Evolutionary conservation across 345 rosid genomes (phyloP).

Genomic region (Turritis glabra): DNA sequence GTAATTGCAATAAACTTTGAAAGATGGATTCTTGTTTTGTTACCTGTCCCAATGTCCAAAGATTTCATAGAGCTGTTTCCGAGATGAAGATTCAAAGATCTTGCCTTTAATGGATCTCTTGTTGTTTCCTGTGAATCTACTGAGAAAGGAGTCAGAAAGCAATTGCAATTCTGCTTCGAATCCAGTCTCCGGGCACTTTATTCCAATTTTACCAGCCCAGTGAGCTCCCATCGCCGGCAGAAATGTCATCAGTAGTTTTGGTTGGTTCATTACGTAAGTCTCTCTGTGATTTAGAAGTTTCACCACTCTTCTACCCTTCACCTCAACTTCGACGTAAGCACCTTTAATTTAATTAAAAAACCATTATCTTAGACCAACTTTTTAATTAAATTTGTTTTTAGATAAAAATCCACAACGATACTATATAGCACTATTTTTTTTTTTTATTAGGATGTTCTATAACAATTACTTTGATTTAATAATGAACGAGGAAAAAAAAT

Average conservation of each 20-base stretch:
- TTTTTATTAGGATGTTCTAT: too few relatives aligned
- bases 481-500: too few relatives aligned
- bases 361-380: neutral
- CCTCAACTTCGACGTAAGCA: conserved; percentile 63
- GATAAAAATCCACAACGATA: too few relatives aligned
- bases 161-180: conserved; percentile 64
- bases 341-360: conserved; percentile 39
- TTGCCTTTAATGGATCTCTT: conserved; percentile 64
- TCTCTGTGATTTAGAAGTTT: conserved; percentile 59
- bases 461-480: too few relatives aligned
- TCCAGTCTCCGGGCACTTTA: conserved; percentile 62
- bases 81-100: conserved; percentile 52
- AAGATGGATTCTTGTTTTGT: neutral
- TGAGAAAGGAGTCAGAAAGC: conserved; percentile 49
- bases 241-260: conserved; percentile 59
- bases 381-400: too few relatives aligned
- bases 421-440: too few relatives aligned
- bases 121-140: conserved; percentile 45
- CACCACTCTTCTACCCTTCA: conserved; percentile 61
- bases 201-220: conserved; percentile 65
- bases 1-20: neutral
- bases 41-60: conserved; percentile 87
- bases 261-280: conserved; percentile 79
- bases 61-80: conserved; percentile 48
- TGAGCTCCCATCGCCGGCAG: conserved; percentile 59